These are phyloP conservation scores for Styphnolobium japonicum DNA, from an alignment of 306 rosid species.

Conservation along the genomic window DNA sequence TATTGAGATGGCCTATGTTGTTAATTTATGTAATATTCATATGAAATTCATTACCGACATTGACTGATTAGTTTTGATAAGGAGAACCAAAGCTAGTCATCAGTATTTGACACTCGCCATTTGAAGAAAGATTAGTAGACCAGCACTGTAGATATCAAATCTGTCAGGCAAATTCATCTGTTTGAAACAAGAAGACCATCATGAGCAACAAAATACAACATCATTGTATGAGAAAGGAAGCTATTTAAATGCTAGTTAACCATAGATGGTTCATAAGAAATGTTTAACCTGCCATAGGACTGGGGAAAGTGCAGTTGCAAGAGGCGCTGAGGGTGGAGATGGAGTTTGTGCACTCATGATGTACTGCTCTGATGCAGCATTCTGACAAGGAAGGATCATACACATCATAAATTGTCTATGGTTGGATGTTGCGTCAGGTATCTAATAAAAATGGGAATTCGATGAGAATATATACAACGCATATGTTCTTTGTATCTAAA, in stretches of 20 bases:
- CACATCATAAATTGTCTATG: not conserved
- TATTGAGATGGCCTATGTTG: not conserved
- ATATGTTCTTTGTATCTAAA: not conserved
- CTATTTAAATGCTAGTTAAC: not conserved
- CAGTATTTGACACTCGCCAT: constrained; percentile 40
- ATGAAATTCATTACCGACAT: not conserved
- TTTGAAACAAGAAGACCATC: constrained; percentile 22
- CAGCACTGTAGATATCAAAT: constrained; percentile 57
- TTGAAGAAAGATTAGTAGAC: constrained; percentile 58
- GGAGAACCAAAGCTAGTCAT: constrained; percentile 1
- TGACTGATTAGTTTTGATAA: not conserved
- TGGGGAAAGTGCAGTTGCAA: constrained; percentile 75
- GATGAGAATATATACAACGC: not conserved
- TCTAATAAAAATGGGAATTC: not conserved
- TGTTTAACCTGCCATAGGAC: constrained; percentile 69
- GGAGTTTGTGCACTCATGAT: constrained; percentile 83
- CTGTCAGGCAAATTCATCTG: constrained; percentile 66
- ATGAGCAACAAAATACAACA: constrained; percentile 18
- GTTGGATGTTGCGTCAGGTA: not conserved
- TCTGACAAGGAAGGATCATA: constrained; percentile 30
- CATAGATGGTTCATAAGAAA: not conserved
- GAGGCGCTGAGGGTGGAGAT: constrained; percentile 77
- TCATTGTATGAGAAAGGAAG: not conserved
- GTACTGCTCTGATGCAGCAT: constrained; percentile 73
- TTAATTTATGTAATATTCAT: not conserved